These are phyloP conservation scores for Byssochlamys sp. DNA, from an alignment of 2,329 filamentous ascomycete species.

Conservation along the genomic window DNA sequence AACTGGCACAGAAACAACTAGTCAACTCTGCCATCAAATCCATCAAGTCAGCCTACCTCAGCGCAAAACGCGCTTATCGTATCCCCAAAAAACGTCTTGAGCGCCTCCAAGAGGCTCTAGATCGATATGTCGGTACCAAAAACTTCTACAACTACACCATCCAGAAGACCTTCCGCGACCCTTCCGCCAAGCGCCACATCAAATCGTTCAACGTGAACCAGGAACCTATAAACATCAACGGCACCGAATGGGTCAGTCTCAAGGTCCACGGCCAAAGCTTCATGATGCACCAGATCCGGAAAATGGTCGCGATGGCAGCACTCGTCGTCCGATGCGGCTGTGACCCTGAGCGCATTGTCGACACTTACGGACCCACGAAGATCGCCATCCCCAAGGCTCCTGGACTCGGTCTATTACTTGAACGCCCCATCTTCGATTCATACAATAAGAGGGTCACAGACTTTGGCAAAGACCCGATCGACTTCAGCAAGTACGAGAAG, in stretches of 20 bases:
- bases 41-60: slow-evolving; percentile 71
- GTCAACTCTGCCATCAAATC: slow-evolving; percentile 59
- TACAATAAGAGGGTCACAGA: slow-evolving; percentile 69
- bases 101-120: slow-evolving; percentile 65
- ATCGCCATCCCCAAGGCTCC: slow-evolving; percentile 92
- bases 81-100: slow-evolving; percentile 61
- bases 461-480: slow-evolving; percentile 58
- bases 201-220: slow-evolving; percentile 76
- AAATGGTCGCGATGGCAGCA: slow-evolving; percentile 92
- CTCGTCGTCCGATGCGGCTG: slow-evolving; percentile 76
- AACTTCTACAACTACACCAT: slow-evolving; percentile 99
- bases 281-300: slow-evolving; percentile 99
- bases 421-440: slow-evolving; percentile 79
- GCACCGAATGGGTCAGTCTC: slow-evolving; percentile 89
- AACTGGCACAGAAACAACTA: slow-evolving; percentile 26
- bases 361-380: slow-evolving; percentile 62
- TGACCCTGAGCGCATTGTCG: slow-evolving; percentile 57
- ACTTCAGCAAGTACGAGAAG: slow-evolving; percentile 67
- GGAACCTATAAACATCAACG: slow-evolving; percentile 70
- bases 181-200: slow-evolving; percentile 81
- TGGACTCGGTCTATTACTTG: slow-evolving; percentile 74
- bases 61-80: slow-evolving; percentile 76
- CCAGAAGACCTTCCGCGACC: slow-evolving; percentile 69
- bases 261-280: slow-evolving; percentile 97
- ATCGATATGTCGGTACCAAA: slow-evolving; percentile 68